Evolutionary conservation across 169 alveolate species (phyloP), one percentile per base, ranked within the genome.

Genomic region (Sarcocystis neurona): DNA sequence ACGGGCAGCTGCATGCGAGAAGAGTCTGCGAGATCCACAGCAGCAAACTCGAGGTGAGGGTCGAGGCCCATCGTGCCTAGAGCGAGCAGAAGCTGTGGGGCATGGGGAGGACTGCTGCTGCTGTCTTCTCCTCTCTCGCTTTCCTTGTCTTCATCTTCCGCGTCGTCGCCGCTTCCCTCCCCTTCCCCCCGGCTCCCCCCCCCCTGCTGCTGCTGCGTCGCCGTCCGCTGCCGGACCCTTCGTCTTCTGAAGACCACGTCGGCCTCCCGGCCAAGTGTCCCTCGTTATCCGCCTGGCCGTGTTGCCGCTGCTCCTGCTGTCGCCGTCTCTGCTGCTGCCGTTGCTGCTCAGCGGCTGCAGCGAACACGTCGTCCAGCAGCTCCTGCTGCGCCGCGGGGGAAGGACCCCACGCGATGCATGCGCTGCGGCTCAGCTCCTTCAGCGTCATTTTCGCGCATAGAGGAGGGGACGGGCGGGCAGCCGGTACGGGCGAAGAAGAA

Each of bases 41-140:
- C 5, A 10, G 84, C 85, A 18, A 89, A 68, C 63, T 89, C 92
- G n/a, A 89, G 82, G 58, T 56, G 60, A 6, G 92, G 90, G 18
- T 89, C 90, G 15, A 89, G 56, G 46, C 92, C 92, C 89, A 89
- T 84, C 1, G 88, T 60, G 23, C 92, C 92, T 56, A 89, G 41
- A 32, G 90, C 92, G 27, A 89, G 75, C 2, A 32, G 46, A 50
- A 74, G 79, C 92, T 75, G 88, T 39, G 43, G 87, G 44, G 75
- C 79, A 34, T 44, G 63, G 3, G 37, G 74, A 50, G 74, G 87
- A 79, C 37, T 2, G 79, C 58, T 0, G 58, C 2, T 1, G 82
- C 34, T 0, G 53, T 72, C 8, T 72, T 56, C 3, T 72, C 56
- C 34, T 32, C 27, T n/a, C n/a, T n/a, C n/a, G n/a, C n/a, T n/a